These are phyloP conservation scores for Suillus variegatus DNA, from an alignment of 768 basidiomycete species.

Conservation along the genomic window DNA sequence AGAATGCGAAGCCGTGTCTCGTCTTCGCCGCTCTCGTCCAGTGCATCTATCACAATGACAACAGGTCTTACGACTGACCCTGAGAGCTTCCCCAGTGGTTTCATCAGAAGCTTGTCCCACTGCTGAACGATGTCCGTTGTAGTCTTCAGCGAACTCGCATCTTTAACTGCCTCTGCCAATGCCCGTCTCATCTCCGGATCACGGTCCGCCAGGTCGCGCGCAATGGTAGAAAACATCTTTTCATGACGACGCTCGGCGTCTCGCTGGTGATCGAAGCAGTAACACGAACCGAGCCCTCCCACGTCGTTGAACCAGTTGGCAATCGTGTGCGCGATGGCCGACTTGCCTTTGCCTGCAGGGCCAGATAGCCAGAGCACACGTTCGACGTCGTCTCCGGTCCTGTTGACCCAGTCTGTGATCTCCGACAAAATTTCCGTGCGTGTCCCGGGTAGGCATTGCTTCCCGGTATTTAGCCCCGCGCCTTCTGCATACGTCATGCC, in stretches of 20 bases:
- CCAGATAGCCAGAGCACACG: not conserved
- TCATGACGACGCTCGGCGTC: conserved; percentile 7
- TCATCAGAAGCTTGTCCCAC: conserved; percentile 19
- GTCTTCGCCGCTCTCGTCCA: conserved; percentile 17
- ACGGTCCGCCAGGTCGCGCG: conserved; percentile 7
- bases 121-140: conserved; percentile 8
- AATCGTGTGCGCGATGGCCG: conserved; percentile 13
- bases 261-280: conserved; percentile 8
- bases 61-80: conserved; percentile 19
- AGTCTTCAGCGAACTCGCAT: not conserved
- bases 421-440: conserved; percentile 24
- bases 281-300: conserved; percentile 6
- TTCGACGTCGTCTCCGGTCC: conserved; percentile 1
- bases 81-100: conserved; percentile 8
- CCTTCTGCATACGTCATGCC: not conserved
- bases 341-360: not conserved
- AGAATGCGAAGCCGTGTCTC: conserved; percentile 17
- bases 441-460: conserved; percentile 21
- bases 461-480: not conserved
- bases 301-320: conserved; percentile 9
- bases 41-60: conserved; percentile 27
- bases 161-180: not conserved
- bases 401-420: conserved; percentile 26
- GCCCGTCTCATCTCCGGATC: not conserved
- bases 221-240: conserved; percentile 16